phyloP scores from a whole-genome alignment of 441 rosid genomes.

The Corymbia citriodora region DNA sequence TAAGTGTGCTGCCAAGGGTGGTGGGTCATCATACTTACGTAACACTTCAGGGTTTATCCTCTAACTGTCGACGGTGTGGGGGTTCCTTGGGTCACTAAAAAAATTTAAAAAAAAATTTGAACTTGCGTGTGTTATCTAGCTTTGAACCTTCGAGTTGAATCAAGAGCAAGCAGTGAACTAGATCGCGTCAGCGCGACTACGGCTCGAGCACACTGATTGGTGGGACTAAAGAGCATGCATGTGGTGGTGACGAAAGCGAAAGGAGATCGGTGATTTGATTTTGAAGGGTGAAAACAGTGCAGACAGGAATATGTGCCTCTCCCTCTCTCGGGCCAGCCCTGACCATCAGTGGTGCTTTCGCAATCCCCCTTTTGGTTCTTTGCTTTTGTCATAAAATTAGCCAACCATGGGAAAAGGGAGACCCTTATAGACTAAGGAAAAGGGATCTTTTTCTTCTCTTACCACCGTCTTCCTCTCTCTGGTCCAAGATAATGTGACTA shows the following conservation, averaged over 20 bases:
- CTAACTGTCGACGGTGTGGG: fast-evolving
- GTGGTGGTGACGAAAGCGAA: background rate
- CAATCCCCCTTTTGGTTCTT: background rate
- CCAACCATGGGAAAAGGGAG: background rate
- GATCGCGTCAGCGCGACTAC: background rate
- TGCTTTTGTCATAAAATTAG: constrained; percentile 7
- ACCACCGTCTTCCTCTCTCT: background rate
- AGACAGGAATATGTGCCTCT: constrained; percentile 34
- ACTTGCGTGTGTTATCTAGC: background rate
- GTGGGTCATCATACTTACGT: no score
- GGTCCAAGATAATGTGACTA: background rate
- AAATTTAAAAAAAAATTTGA: no score
- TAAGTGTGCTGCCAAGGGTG: no score
- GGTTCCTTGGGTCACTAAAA: no score
- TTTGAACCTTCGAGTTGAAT: background rate
- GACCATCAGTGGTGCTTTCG: constrained; percentile 40
- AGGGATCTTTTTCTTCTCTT: background rate
- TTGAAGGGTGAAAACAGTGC: background rate
- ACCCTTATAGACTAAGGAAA: background rate
- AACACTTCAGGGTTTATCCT: no score
- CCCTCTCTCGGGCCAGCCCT: constrained; percentile 15
- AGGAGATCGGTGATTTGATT: background rate
- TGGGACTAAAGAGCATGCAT: background rate
- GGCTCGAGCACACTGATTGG: background rate
- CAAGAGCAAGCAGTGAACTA: background rate